phyloP scores from a whole-genome alignment of 768 basidiomycete species.

The Auriscalpium microsporum region DNA sequence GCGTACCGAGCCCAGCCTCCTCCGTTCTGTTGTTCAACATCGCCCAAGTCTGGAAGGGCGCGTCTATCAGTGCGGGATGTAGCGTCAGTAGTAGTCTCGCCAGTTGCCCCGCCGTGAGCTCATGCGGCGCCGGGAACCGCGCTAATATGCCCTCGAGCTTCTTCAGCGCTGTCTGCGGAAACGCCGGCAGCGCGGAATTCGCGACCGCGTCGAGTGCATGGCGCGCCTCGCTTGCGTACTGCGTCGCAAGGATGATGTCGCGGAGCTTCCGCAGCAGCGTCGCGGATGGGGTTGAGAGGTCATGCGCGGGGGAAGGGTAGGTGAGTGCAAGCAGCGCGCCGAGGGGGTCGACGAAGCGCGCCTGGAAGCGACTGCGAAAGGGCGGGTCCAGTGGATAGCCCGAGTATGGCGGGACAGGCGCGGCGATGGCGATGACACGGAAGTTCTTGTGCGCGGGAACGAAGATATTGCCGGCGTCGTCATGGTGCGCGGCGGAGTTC shows the following conservation, averaged over 20 bases:
- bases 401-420: conserved; percentile 60
- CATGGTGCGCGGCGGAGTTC: conserved; percentile 8
- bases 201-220: conserved; percentile 45
- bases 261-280: conserved; percentile 37
- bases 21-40: conserved; percentile 47
- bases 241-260: conserved; percentile 51
- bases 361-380: conserved; percentile 62
- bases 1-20: conserved; percentile 43
- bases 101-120: conserved; percentile 40
- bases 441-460: conserved; percentile 62
- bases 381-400: conserved; percentile 61
- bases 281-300: conserved; percentile 1
- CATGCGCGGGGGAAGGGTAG: background rate
- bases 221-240: conserved; percentile 53
- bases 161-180: conserved; percentile 53
- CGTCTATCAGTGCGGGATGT: conserved; percentile 49
- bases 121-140: conserved; percentile 46
- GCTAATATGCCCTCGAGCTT: conserved; percentile 40
- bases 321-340: conserved; percentile 40
- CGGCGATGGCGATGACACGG: conserved; percentile 60
- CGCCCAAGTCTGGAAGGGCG: conserved; percentile 56
- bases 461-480: conserved; percentile 32
- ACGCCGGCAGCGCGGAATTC: conserved; percentile 46
- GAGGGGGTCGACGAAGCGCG: conserved; percentile 56
- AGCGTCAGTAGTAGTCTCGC: conserved; percentile 46